These are phyloP conservation scores for Geoglossum glabrum DNA, from an alignment of 495 filamentous ascomycete genomes.

Conservation along the genomic window DNA sequence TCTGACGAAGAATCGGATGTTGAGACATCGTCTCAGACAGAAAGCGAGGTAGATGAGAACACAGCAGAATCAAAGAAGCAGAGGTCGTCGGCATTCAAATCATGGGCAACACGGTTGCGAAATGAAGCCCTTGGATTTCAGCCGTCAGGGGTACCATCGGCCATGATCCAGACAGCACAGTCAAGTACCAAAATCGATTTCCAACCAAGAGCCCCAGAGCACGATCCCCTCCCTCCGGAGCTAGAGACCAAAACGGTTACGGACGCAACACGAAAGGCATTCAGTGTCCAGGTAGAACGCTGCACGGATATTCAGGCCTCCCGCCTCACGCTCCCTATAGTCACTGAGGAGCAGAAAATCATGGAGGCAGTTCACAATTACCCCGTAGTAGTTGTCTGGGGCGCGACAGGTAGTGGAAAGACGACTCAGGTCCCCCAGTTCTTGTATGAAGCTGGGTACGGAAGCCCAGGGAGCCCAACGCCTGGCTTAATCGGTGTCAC, in stretches of 20 bases:
- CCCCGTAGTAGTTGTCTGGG: conserved; percentile 75
- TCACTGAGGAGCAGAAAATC: conserved; percentile 88
- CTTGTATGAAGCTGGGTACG: conserved; percentile 83
- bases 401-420: conserved; percentile 89
- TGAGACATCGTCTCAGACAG: conserved; percentile 13
- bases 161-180: conserved; percentile 12
- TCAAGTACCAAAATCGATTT: conserved; percentile 21
- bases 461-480: conserved; percentile 49
- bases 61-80: conserved; percentile 17
- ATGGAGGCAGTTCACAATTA: conserved; percentile 96
- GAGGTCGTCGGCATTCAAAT: conserved; percentile 63
- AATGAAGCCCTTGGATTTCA: conserved; percentile 51
- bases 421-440: conserved; percentile 96
- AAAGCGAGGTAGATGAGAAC: conserved; percentile 13
- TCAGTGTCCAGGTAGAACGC: conserved; percentile 51
- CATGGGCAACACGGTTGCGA: conserved; percentile 72
- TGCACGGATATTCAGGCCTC: conserved; percentile 51
- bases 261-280: conserved; percentile 49
- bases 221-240: conserved; percentile 60
- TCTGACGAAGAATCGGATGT: conserved; percentile 8
- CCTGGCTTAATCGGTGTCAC: conserved; percentile 90
- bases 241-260: conserved; percentile 35
- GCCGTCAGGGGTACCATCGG: conserved; percentile 19
- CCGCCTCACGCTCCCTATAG: conserved; percentile 68
- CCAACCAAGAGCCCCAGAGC: conserved; percentile 37